phyloP scores from a whole-genome alignment of 1,139 yeast species.

The Suhomyces panamericanus region DNA sequence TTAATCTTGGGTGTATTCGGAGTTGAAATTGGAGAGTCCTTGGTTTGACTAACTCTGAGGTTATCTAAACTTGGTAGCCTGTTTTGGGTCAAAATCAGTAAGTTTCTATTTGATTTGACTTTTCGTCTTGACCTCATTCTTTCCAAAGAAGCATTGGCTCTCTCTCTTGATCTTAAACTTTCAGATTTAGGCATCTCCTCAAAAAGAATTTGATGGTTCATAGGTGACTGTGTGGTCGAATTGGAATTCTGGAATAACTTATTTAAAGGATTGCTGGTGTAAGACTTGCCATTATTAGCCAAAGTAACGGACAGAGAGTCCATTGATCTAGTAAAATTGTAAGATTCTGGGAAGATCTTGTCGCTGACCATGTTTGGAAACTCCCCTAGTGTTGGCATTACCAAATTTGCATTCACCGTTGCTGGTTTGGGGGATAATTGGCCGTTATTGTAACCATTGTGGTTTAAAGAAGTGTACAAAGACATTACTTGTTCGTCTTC shows the following conservation, averaged over 20 bases:
- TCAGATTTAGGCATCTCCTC: slow-evolving; percentile 35
- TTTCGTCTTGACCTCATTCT: slow-evolving; percentile 62
- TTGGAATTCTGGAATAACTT: slow-evolving; percentile 14
- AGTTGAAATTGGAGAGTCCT: slow-evolving; percentile 10
- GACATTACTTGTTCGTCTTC: slow-evolving; percentile 59
- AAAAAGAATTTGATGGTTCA: slow-evolving; percentile 18
- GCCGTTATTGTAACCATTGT: slow-evolving; percentile 18
- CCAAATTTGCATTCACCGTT: slow-evolving; percentile 17
- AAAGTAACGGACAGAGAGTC: slow-evolving; percentile 5
- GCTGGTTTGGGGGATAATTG: slow-evolving; percentile 29
- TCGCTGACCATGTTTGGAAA: slow-evolving; percentile 40
- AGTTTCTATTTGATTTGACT: slow-evolving; percentile 46
- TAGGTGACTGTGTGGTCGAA: slow-evolving; percentile 1
- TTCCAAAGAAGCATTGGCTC: slow-evolving; percentile 67
- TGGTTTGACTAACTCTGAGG: slow-evolving; percentile 4
- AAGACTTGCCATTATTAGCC: neutral
- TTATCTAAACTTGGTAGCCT: slow-evolving; percentile 23
- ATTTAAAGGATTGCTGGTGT: slow-evolving; percentile 1
- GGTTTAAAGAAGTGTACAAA: slow-evolving; percentile 43
- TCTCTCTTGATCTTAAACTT: slow-evolving; percentile 50
- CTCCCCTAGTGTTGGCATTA: slow-evolving; percentile 48
- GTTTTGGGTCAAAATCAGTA: slow-evolving; percentile 30
- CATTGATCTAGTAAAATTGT: slow-evolving; percentile 2
- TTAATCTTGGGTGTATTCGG: slow-evolving; percentile 15
- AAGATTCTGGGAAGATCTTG: slow-evolving; percentile 11